A percentile compares a stretch with the other conserved stretches of the same genome.
These are phyloP conservation scores for Auricularia cornea DNA, from an alignment of 768 basidiomycete species.

Conservation along the genomic window DNA sequence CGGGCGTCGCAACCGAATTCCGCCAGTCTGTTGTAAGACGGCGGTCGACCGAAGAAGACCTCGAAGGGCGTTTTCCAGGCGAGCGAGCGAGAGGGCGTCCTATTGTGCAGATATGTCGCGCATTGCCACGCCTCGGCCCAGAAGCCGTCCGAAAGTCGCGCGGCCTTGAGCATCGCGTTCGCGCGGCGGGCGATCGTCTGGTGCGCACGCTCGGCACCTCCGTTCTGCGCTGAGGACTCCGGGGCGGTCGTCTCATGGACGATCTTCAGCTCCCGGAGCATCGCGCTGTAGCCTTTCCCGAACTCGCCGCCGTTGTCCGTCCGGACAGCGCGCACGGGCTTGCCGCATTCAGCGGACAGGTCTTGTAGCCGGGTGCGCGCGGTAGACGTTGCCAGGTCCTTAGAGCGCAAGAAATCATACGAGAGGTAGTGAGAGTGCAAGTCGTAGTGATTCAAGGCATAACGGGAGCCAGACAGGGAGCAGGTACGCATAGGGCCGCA, in stretches of 20 bases:
- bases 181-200: slow-evolving; percentile 10
- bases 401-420: background rate
- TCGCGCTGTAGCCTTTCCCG: background rate
- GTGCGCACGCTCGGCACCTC: slow-evolving; percentile 16
- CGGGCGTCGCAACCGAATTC: background rate
- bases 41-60: background rate
- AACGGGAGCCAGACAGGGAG: background rate
- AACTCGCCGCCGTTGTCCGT: slow-evolving; percentile 10
- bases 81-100: background rate
- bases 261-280: background rate
- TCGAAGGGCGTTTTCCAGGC: background rate
- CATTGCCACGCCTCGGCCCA: slow-evolving; percentile 11
- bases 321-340: background rate
- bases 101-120: background rate
- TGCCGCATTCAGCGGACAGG: background rate
- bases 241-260: background rate
- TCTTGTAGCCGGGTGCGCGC: background rate
- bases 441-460: background rate
- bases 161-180: slow-evolving; percentile 10
- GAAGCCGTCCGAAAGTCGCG: slow-evolving; percentile 6
- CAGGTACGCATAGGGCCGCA: background rate
- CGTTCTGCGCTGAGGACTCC: slow-evolving; percentile 18
- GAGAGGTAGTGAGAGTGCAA: background rate
- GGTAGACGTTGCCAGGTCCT: background rate
- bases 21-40: background rate